Base-by-base conservation (phyloP, 2,329 filamentous ascomycete genomes). In the Colletotrichum sojae region DNA sequence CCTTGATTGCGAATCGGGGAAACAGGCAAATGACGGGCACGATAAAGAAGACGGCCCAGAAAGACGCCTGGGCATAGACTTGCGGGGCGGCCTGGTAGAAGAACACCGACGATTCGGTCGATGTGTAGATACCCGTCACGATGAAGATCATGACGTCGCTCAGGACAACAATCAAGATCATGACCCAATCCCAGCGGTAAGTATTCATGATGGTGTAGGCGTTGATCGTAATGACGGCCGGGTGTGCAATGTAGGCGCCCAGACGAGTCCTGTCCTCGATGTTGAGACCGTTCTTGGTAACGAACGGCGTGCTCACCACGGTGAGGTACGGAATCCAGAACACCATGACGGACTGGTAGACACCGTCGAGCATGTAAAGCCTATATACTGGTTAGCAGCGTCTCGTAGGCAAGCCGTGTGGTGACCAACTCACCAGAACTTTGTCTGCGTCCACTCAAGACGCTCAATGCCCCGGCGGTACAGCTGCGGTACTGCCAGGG, bases 181-280 rank as follows among this genome's bases (percentile, higher is more conserved):
- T 97, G 75, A 99, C 85, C 95, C 95, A 99, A 79, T 99, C 96
- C 96, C 96, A 99, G 70, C 95, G 90, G 80, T 97, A 98, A 1
- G 93, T 97, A 82, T 99, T 99, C 83, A 98, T 90, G 72, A 99
- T 85, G 73, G 99, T 94, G 83, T 98, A 99, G 68, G 91, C 84
- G 80, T 99, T 99, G 84, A 97, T 97, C 48, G 94, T 91, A 73
- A 97, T 83, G 67, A 99, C 91, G 6, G 94, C 91, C 15, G 93
- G 92, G 66, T 93, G 94, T 3, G 91, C 94, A 74, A 98, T 90
- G 79, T 96, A 97, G 61, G 94, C 89, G 75, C 96, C 96, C 76
- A 99, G 92, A 73, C 95, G 91, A 71, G 91, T 89, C 73, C 94
- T 90, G 75, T 98, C 95, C 70, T 89, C 88, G 27, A 98, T 83